Base-by-base conservation (phyloP, 495 filamentous ascomycete species). In the Talaromyces adpressus region DNA sequence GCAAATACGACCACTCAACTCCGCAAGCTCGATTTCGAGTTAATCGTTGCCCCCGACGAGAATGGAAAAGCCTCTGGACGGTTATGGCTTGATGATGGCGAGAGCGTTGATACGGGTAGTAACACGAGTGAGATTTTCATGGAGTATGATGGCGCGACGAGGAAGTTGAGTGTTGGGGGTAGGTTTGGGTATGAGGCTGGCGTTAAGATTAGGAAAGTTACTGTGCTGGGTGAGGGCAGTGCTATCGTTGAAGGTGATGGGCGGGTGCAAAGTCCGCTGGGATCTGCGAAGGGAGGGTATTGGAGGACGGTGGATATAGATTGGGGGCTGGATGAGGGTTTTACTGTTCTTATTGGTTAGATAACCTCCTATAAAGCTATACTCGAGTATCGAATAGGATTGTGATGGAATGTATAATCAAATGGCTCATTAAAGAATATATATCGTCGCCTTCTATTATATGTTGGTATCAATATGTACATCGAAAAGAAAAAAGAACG, bases 1-100 rank as follows among this genome's bases (percentile, higher is more conserved):
- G 87, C 85, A 14, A 87, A 85, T 72, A 93, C 91, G 6, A 93
- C 90, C 3, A 77, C 81, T n/a, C 87, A 86, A 63, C 71, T 93
- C 22, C 82, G 91, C 23, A 77, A 81, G 60, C 77, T 85, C 66
- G 75, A 85, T 59, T 92, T 93, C 74, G 83, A 88, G 72, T 72
- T 95, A 36, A 62, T 93, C 34, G 75, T 95, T 32, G 85, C 91
- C 1, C 81, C 89, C 0, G 85, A 74, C n/a, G 51, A 68, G n/a
- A 70, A 82, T 49, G 79, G 79, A 8, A 75, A 62, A 4, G 85
- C 84, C 1, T 68, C 63, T 6, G 85, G 85, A 1, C 72, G 68
- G 34, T 72, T 89, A 64, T 89, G 87, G 65, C 70, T 88, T 1
- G 87, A 89, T 63, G 84, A 88, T 61, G 82, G 86, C 32, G 79